These are phyloP conservation scores for Xylariales sp. DNA, from an alignment of 2,329 filamentous ascomycete genomes.

Conservation along the genomic window DNA sequence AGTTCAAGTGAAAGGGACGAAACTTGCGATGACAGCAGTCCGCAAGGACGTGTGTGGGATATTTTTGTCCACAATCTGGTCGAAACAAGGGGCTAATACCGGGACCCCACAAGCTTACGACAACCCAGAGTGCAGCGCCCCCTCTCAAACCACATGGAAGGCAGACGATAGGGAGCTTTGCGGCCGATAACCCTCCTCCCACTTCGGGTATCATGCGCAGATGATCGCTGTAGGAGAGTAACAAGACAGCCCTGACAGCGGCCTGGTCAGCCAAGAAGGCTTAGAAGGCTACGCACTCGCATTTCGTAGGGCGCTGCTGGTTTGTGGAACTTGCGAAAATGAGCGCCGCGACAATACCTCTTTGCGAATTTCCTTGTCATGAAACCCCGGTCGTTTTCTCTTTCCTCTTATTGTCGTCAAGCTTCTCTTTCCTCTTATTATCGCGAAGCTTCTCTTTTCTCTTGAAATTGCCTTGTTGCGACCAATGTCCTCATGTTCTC, in stretches of 20 bases:
- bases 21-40: slow-evolving; percentile 1
- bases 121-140: slow-evolving; percentile 1
- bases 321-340: slow-evolving; percentile 6
- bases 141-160: neutral
- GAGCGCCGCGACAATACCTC: slow-evolving; percentile 1
- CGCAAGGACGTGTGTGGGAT: slow-evolving; percentile 1
- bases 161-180: neutral
- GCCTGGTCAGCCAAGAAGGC: no score
- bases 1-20: neutral
- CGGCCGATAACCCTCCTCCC: slow-evolving; percentile 3
- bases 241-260: neutral
- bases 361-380: neutral
- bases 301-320: neutral
- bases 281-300: slow-evolving; percentile 5
- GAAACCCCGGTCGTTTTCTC: neutral
- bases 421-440: neutral
- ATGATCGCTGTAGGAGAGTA: neutral
- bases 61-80: neutral
- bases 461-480: neutral
- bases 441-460: no score
- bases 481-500: neutral
- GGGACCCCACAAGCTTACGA: slow-evolving; percentile 7
- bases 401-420: neutral
- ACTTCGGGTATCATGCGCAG: neutral
- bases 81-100: slow-evolving; percentile 1